Evolutionary conservation across 2,329 filamentous ascomycete genomes (phyloP), one percentile per base, ranked within the genome.

Genomic region (Pseudopyrenochaeta lycopersici): DNA sequence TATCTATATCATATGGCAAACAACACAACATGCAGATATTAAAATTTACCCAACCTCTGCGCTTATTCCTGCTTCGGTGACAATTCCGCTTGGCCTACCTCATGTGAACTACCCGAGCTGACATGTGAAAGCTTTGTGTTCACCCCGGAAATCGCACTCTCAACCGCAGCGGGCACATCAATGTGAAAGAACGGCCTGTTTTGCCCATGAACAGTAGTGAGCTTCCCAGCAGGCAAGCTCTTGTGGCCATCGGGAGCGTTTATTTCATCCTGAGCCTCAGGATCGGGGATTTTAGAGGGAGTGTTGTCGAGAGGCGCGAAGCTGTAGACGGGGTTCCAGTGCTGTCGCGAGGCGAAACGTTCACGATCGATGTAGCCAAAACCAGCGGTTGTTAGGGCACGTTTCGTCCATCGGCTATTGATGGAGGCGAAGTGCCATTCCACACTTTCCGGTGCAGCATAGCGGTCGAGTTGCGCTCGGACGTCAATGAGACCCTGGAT

Each of bases 371-470:
- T 56, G 50, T 90, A 92, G 1, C 94, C 94, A 69, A 98, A 98
- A 11, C 94, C 94, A 20, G 90, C 94, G 1, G 90, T 87, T 3
- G 89, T 89, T 38, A 98, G 87, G 4, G 91, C 93, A 29, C 92
- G 90, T 80, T 97, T 97, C 20, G 86, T 94, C 94, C 94, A 97
- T 52, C 91, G 86, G 80, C 95, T 97, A 78, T 89, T 92, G 79
- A 98, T 90, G 76, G 88, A 90, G n/a, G 93, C 91, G 60, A 98
- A 89, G 76, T 98, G 95, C 93, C 94, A 98, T 73, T 97, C 92
- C 4, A 98, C 93, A 2, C 84, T 82, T 17, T 92, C 87, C 0
- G 94, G 94, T 0, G 89, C 76, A 1, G 92, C 85, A 71, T 97
- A 96, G 17, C 87, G 84, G 74, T 97, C 94, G 21, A 98, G 87